A percentile compares a stretch with the other conserved stretches of the same genome.
Conservation (phyloP, 176 grass and related monocot genomes). For the Areca catechu region DNA sequence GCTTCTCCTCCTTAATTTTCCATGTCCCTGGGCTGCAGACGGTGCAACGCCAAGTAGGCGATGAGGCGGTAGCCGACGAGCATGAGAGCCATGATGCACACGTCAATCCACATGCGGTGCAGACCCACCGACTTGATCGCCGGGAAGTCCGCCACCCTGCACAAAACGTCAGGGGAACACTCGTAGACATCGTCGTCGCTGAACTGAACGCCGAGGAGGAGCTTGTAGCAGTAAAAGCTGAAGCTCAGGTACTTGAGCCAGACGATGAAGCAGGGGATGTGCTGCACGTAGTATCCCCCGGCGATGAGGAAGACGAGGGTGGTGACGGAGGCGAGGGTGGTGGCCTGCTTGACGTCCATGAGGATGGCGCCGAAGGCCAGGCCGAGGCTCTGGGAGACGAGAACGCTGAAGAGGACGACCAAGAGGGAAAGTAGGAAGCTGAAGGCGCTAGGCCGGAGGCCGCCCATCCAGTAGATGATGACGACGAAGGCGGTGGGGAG, state of each 20-base stretch:
- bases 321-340: slow-evolving; percentile 20
- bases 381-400: slow-evolving; percentile 35
- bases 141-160: slow-evolving; percentile 24
- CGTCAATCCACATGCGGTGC: neutral
- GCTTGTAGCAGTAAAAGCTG: slow-evolving; percentile 36
- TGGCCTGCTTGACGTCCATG: slow-evolving; percentile 37
- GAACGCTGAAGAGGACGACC: slow-evolving; percentile 14
- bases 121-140: slow-evolving; percentile 18
- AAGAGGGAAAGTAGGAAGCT: slow-evolving; percentile 23
- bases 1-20: no score
- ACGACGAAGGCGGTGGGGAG: slow-evolving; percentile 27
- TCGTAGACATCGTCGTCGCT: slow-evolving; percentile 18
- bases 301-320: slow-evolving; percentile 28
- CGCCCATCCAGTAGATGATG: slow-evolving; percentile 43
- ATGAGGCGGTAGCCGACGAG: slow-evolving; percentile 22
- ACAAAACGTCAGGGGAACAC: slow-evolving; percentile 17
- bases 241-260: slow-evolving; percentile 37
- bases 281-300: slow-evolving; percentile 30
- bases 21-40: no score
- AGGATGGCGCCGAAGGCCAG: slow-evolving; percentile 31
- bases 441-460: slow-evolving; percentile 6
- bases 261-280: slow-evolving; percentile 22
- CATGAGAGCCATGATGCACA: slow-evolving; percentile 20
- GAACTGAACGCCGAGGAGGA: slow-evolving; percentile 25
- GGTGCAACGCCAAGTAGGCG: slow-evolving; percentile 21